These are phyloP conservation scores for Candida andamanensis DNA, from an alignment of 805 yeast species.

Conservation along the genomic window DNA sequence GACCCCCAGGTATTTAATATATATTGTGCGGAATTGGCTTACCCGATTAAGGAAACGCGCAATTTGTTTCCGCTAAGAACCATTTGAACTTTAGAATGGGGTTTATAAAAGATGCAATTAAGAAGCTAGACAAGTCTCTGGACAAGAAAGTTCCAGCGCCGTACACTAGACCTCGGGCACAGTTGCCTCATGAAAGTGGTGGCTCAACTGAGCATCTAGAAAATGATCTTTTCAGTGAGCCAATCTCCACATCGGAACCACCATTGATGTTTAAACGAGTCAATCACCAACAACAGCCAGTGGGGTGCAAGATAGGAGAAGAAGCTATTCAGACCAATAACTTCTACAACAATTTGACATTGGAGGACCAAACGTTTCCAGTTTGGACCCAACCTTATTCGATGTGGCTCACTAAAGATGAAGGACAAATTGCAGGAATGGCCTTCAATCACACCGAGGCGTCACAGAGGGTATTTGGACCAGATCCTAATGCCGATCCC, in stretches of 20 bases:
- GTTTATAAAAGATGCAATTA: constrained; percentile 18
- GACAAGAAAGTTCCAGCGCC: too few species aligned
- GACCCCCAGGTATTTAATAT: too few species aligned
- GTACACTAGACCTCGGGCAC: neutral
- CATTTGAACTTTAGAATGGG: constrained; percentile 14
- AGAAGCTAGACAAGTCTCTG: constrained; percentile 4
- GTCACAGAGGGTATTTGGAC: constrained; percentile 64
- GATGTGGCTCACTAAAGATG: constrained; percentile 56
- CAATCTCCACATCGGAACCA: constrained; percentile 43
- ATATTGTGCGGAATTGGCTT: neutral
- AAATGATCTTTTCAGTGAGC: too few species aligned
- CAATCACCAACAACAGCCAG: constrained; percentile 31
- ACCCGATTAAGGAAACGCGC: neutral
- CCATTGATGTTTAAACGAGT: constrained; percentile 33
- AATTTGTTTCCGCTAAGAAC: too few species aligned
- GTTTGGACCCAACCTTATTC: constrained; percentile 83
- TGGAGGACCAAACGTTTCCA: constrained; percentile 63
- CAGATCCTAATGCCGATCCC: constrained; percentile 48
- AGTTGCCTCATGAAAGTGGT: neutral
- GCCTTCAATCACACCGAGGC: constrained; percentile 62
- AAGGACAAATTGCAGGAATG: constrained; percentile 49
- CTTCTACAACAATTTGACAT: constrained; percentile 67
- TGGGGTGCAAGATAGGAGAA: constrained; percentile 21
- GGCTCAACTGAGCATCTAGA: too few species aligned
- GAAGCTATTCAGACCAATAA: constrained; percentile 68